phyloP scores from a whole-genome alignment of 169 alveolate genomes.

The Plasmodium cynomolgi region DNA sequence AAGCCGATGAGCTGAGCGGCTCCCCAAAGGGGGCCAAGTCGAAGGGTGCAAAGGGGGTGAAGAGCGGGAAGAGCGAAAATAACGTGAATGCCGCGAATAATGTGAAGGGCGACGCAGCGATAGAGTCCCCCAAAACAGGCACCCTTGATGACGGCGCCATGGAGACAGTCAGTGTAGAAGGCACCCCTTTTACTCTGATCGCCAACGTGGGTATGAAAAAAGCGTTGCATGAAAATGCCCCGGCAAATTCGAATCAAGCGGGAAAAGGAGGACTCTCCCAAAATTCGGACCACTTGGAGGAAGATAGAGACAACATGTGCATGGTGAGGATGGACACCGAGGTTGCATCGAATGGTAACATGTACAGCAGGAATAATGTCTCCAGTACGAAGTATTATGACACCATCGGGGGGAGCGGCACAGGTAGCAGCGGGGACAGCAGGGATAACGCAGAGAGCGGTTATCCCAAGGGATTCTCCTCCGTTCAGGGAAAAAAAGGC shows the following conservation, averaged over 20 bases:
- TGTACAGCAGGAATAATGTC: constrained; percentile 30
- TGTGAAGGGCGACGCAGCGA: background rate
- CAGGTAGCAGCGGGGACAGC: background rate
- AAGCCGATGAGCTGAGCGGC: background rate
- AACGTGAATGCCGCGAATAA: background rate
- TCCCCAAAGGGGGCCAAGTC: background rate
- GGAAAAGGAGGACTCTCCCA: background rate
- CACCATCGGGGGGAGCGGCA: background rate
- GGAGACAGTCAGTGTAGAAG: background rate
- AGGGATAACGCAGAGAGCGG: background rate
- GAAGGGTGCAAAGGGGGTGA: background rate
- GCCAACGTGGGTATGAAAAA: background rate
- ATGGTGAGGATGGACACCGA: background rate
- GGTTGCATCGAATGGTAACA: background rate
- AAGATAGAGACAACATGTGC: background rate
- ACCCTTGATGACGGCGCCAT: background rate
- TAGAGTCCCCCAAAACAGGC: background rate
- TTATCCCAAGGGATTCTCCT: background rate
- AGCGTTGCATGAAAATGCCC: background rate
- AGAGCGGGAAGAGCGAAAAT: background rate
- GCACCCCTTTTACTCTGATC: background rate
- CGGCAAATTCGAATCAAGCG: background rate
- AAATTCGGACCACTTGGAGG: background rate
- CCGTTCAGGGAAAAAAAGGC: background rate
- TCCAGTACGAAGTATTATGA: constrained; percentile 44